phyloP scores from a whole-genome alignment of 164 flowering plant genomes.

The Chimonanthus praecox region DNA sequence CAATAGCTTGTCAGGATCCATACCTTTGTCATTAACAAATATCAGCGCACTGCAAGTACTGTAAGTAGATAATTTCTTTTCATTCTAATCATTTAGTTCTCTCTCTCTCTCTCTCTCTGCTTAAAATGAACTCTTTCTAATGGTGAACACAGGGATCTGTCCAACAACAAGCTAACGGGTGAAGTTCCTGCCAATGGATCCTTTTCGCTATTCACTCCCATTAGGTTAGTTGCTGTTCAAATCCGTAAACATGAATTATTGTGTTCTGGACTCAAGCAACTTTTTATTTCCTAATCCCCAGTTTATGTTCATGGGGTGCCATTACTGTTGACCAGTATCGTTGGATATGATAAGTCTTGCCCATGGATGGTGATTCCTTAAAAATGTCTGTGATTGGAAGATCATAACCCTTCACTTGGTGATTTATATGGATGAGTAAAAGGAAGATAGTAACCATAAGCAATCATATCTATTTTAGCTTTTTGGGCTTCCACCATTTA shows the following conservation, averaged over 20 bases:
- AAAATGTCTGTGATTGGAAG: neutral
- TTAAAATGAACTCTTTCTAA: neutral
- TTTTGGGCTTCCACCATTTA: neutral
- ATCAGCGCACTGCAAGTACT: conserved; percentile 50
- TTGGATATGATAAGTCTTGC: neutral
- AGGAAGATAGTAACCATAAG: neutral
- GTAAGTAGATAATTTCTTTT: conserved; percentile 31
- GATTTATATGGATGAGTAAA: neutral
- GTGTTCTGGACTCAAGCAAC: neutral
- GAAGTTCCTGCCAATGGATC: conserved; percentile 59
- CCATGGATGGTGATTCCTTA: neutral
- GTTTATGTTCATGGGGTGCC: neutral
- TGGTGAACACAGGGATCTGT: conserved; percentile 43
- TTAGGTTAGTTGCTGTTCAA: conserved; percentile 38
- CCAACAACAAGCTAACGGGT: conserved; percentile 53
- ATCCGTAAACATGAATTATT: neutral
- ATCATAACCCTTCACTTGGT: neutral
- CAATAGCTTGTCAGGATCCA: conserved; percentile 50
- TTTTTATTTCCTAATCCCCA: neutral
- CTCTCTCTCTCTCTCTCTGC: neutral
- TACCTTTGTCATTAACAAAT: conserved; percentile 52
- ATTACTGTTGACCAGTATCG: neutral
- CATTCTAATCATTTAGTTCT: neutral
- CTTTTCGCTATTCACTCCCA: conserved; percentile 56
- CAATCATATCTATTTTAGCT: neutral